Evolutionary conservation across 1,139 yeast species (phyloP).

Genomic region (Debaryomyces subglobosus): DNA sequence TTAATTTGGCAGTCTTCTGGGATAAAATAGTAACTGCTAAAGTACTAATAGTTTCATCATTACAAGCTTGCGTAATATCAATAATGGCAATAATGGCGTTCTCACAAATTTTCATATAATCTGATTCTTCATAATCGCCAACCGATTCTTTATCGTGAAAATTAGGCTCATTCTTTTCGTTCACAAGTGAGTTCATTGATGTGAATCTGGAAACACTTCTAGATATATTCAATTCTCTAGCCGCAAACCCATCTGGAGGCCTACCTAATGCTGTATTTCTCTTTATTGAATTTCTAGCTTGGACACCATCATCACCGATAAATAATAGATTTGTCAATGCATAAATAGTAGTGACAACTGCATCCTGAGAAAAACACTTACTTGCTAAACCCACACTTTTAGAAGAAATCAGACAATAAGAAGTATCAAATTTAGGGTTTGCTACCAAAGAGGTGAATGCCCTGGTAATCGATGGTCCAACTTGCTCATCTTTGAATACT

Average conservation of each 20-base stretch:
- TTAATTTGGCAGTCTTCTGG: slow-evolving; percentile 66
- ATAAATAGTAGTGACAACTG: slow-evolving; percentile 84
- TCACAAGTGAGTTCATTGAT: slow-evolving; percentile 11
- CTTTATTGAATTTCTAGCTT: slow-evolving; percentile 29
- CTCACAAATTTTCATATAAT: slow-evolving; percentile 44
- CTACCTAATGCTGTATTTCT: slow-evolving; percentile 27
- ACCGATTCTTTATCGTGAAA: slow-evolving; percentile 8
- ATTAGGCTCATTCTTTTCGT: not conserved
- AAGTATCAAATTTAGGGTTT: slow-evolving; percentile 39
- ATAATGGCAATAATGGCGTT: slow-evolving; percentile 76
- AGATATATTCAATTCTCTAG: slow-evolving; percentile 11
- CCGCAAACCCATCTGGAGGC: slow-evolving; percentile 19
- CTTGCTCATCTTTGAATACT: slow-evolving; percentile 46
- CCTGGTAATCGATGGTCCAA: slow-evolving; percentile 52
- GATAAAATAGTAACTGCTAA: slow-evolving; percentile 80
- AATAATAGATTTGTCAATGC: slow-evolving; percentile 76
- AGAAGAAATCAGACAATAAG: slow-evolving; percentile 40
- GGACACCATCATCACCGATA: slow-evolving; percentile 49
- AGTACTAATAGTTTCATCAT: slow-evolving; percentile 77
- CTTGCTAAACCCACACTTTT: slow-evolving; percentile 48
- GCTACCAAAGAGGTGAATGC: slow-evolving; percentile 53
- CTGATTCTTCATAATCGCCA: slow-evolving; percentile 32
- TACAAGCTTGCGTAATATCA: slow-evolving; percentile 67
- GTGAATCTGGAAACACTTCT: slow-evolving; percentile 11
- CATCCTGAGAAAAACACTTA: slow-evolving; percentile 67